A percentile compares a stretch with the other conserved stretches of the same genome.
phyloP scores from a whole-genome alignment of 306 rosid species.

The Ceratonia siliqua region DNA sequence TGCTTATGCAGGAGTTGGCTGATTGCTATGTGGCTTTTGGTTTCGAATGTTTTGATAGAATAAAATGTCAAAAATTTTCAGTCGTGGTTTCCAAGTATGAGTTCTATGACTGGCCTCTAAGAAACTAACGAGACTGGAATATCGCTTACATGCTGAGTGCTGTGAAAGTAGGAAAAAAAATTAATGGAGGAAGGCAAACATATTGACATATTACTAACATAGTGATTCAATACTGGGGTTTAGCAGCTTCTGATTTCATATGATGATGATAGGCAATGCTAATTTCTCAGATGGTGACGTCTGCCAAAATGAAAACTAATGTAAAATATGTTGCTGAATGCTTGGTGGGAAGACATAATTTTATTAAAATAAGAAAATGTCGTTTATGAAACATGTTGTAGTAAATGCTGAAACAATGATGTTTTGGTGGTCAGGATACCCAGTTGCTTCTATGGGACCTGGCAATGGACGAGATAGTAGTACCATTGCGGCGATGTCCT shows the following conservation, averaged over 20 bases:
- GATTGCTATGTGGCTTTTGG: constrained; percentile 14
- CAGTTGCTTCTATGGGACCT: constrained; percentile 70
- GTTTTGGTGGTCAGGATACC: constrained; percentile 68
- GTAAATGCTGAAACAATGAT: neutral
- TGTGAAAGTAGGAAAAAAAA: neutral
- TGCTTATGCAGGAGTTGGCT: constrained; percentile 12
- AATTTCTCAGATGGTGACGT: neutral
- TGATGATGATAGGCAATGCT: neutral
- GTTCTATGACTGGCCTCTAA: constrained; percentile 12
- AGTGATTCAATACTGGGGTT: neutral
- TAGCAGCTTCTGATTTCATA: constrained; percentile 28
- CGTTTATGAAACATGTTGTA: neutral
- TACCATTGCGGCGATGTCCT: constrained; percentile 69
- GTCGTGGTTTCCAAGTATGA: constrained; percentile 7
- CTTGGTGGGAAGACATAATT: neutral
- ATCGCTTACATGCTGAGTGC: neutral
- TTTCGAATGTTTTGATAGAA: neutral
- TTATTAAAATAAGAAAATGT: neutral
- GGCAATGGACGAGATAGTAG: constrained; percentile 32
- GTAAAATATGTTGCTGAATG: neutral
- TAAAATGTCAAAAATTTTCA: neutral
- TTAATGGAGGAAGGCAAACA: neutral
- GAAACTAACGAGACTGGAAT: neutral
- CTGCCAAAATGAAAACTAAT: neutral
- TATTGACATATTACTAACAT: neutral